These are phyloP conservation scores for Alternaria sp. DNA, from an alignment of 2,329 filamentous ascomycete genomes.

Conservation along the genomic window DNA sequence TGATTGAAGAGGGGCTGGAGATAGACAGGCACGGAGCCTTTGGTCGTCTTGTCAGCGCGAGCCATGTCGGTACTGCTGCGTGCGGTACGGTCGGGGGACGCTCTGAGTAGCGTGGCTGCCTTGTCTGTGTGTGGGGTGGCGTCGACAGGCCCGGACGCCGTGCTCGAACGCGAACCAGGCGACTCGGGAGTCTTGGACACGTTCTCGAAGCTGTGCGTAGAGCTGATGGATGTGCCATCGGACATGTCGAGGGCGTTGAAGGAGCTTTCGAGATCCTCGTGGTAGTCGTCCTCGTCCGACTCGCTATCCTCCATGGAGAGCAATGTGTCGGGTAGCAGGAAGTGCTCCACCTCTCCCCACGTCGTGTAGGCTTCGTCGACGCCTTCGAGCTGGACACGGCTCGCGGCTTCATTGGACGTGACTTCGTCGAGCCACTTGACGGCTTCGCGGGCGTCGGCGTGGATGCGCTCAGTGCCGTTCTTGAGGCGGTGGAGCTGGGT, in stretches of 20 bases:
- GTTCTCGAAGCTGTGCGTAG: slow-evolving; percentile 49
- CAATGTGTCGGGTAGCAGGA: slow-evolving; percentile 55
- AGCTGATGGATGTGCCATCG: slow-evolving; percentile 52
- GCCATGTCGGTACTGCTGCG: slow-evolving; percentile 37
- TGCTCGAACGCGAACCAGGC: slow-evolving; percentile 45
- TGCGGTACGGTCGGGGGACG: slow-evolving; percentile 36
- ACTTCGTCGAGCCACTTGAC: slow-evolving; percentile 59
- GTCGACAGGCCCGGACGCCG: slow-evolving; percentile 23
- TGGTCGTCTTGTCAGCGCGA: slow-evolving; percentile 33
- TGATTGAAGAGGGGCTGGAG: slow-evolving; percentile 59
- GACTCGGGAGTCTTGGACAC: slow-evolving; percentile 50
- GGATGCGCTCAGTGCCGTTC: slow-evolving; percentile 50
- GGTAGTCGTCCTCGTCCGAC: slow-evolving; percentile 44
- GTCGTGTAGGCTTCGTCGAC: slow-evolving; percentile 54
- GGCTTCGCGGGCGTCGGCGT: slow-evolving; percentile 55
- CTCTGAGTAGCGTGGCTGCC: slow-evolving; percentile 6
- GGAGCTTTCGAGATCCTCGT: slow-evolving; percentile 47
- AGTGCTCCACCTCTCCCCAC: slow-evolving; percentile 59
- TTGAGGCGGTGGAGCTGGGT: slow-evolving; percentile 55
- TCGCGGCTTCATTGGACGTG: slow-evolving; percentile 49
- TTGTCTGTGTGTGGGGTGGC: slow-evolving; percentile 34
- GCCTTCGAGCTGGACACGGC: slow-evolving; percentile 55
- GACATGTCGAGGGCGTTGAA: slow-evolving; percentile 46
- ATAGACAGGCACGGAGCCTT: slow-evolving; percentile 44
- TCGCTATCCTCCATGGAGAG: slow-evolving; percentile 56